A percentile compares a stretch with the other conserved stretches of the same genome.
Conservation (phyloP, 805 yeast species). For the Saturnispora sanitii region DNA sequence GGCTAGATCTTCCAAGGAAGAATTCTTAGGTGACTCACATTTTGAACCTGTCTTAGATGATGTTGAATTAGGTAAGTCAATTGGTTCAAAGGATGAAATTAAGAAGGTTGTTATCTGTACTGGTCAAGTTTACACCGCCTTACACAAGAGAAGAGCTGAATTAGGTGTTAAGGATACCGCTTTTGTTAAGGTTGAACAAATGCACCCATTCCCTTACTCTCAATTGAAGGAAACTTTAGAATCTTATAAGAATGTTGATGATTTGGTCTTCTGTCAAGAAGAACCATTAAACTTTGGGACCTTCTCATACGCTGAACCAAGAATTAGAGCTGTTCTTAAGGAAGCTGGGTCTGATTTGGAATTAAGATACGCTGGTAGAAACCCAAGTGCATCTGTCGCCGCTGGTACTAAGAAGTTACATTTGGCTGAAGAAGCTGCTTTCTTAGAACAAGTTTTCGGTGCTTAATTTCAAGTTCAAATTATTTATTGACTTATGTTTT, state of each 20-base stretch:
- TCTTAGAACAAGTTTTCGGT: constrained; percentile 67
- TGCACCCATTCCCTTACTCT: constrained; percentile 98
- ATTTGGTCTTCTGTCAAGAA: constrained; percentile 95
- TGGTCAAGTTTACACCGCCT: constrained; percentile 93
- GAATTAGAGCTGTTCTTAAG: constrained; percentile 64
- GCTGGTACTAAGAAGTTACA: constrained; percentile 93
- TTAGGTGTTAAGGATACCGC: constrained; percentile 77
- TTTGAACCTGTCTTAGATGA: constrained; percentile 97
- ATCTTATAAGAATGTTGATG: constrained; percentile 73
- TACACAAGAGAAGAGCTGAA: constrained; percentile 79
- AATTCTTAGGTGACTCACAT: constrained; percentile 83
- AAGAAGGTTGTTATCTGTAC: constrained; percentile 76
- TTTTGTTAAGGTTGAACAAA: constrained; percentile 80
- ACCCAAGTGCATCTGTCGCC: constrained; percentile 96
- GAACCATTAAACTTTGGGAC: constrained; percentile 98
- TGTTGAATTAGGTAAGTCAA: constrained; percentile 68
- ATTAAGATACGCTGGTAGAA: constrained; percentile 91
- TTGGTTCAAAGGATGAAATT: constrained; percentile 70
- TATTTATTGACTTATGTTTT: constrained; percentile 1
- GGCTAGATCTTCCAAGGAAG: constrained; percentile 76
- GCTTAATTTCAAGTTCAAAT: constrained; percentile 2
- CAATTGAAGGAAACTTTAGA: constrained; percentile 79
- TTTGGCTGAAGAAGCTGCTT: constrained; percentile 75
- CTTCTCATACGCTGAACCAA: constrained; percentile 72
- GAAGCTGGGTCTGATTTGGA: constrained; percentile 56